These are phyloP conservation scores for Purshia tridentata DNA, from an alignment of 306 rosid genomes.

Conservation along the genomic window DNA sequence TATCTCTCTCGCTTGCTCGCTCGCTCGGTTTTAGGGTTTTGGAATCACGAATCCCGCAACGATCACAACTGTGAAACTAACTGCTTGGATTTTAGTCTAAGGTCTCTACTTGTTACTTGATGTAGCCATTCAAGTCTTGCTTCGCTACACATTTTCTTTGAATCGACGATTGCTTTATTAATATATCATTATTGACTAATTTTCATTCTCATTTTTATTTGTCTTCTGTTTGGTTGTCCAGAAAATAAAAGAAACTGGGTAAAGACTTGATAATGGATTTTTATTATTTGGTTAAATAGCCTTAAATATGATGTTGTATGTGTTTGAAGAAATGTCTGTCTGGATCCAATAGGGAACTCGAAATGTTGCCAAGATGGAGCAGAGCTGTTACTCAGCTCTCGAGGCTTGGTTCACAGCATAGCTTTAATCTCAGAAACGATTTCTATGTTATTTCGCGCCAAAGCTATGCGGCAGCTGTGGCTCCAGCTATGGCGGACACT, in stretches of 20 bases:
- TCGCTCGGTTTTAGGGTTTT: not conserved
- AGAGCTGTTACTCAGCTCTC: slow-evolving; percentile 46
- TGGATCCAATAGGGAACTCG: slow-evolving; percentile 15
- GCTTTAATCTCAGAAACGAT: slow-evolving; percentile 26
- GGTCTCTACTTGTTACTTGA: too few relatives aligned
- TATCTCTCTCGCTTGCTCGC: not conserved
- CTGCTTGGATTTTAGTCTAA: too few relatives aligned
- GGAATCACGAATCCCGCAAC: not conserved
- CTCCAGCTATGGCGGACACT: slow-evolving; percentile 30
- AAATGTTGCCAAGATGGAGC: slow-evolving; percentile 69
- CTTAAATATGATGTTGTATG: not conserved
- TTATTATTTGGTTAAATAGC: not conserved
- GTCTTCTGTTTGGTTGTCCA: not conserved
- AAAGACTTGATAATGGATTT: not conserved
- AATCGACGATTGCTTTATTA: too few relatives aligned
- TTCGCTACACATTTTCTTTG: too few relatives aligned
- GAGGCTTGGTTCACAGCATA: slow-evolving; percentile 41
- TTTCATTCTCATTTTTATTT: not conserved
- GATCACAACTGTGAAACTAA: too few relatives aligned
- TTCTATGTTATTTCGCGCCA: slow-evolving; percentile 34
- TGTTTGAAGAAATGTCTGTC: slow-evolving; percentile 4
- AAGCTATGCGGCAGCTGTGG: slow-evolving; percentile 50
- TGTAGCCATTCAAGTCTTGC: too few relatives aligned
- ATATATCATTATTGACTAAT: too few relatives aligned
- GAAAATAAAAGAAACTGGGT: not conserved